Evolutionary conservation across 352 stramenopile genomes (phyloP), one percentile per base, ranked within the genome.

Genomic region (Phytophthora multivora): DNA sequence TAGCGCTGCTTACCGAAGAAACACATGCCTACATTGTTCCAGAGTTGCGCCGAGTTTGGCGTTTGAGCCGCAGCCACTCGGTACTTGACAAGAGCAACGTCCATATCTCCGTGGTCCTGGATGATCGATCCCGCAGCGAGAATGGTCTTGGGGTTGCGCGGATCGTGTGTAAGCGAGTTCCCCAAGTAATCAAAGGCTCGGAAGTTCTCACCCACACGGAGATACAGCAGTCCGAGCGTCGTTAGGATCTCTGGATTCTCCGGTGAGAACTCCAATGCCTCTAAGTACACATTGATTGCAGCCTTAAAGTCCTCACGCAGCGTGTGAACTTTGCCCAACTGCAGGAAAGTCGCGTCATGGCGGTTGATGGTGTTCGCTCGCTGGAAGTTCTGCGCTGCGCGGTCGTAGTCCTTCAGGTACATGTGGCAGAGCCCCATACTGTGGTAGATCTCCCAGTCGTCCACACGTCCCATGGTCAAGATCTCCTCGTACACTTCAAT

Each of bases 11-110:
- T 98, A 28, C 90, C 90, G 63, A 98, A 98, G 63, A 98, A 98
- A 63, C 92, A 98, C 94, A 98, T 98, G 47, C 91, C 93, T 40
- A 98, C 88, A 68, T 98, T 98, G 77, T 98, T 98, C 93, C 93
- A 98, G 12, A 98, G 75, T 68, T 98, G 89, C 1, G 94, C 86
- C 53, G 85, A 96, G 73, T 98, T 96, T 13, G 94, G 91, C 15
- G 86, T 97, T 64, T 97, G 86, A 21, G 92, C 87, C 3, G 92
- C 92, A 13, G 91, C 93, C 7, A 98, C 87, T 35, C 93, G 89
- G 58, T 98, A 98, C 77, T 98, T 98, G 46, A 97, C 86, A 15
- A 98, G 82, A 36, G 91, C 93, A 35, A 98, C 93, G 63, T 98
- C 91, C 88, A 96, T 97, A 51, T 97, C 93, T 10, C 89, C 73